Evolutionary conservation across 805 yeast species (phyloP), one percentile per base, ranked within the genome.

Genomic region (Suhomyces prunicola): DNA sequence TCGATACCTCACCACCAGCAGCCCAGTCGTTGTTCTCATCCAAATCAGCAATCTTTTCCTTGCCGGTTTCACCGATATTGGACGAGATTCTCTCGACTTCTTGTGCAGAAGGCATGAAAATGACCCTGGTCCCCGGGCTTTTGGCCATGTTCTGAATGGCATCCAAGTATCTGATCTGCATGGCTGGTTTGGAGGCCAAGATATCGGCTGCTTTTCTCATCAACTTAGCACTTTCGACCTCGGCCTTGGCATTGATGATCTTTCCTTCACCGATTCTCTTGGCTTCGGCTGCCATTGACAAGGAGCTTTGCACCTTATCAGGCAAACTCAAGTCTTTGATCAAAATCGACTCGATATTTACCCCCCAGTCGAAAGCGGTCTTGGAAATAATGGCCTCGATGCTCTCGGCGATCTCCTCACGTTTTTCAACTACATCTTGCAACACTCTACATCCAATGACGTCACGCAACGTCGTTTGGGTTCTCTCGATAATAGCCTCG

Each of bases 131-230:
- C 54, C 80, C 79, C 1, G 89, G 72, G 49, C 77, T 63, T 56
- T 72, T 81, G 35, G 89, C 87, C 90, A 86, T 86, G 55, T 73
- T 75, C 69, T 85, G 89, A 84, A 86, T 83, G n/a, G 90, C 90
- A 61, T 86, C 91, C 68, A 86, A 76, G 64, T 86, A 86, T 68
- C 91, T 74, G 66, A 86, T 86, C 72, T 86, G 90, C 88, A 86
- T 84, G 27, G 90, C 91, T 12, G 90, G 83, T 59, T 85, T 84
- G 40, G 88, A 83, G 46, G 87, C 86, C 62, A 86, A 78, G 54
- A 86, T 84, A 67, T 86, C 90, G 50, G 90, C 89, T 27, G 90
- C 90, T 68, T 84, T 83, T 72, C 91, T 80, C 90, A 86, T 85
- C 58, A 85, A 77, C 67, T 85, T 85, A 50, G 90, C 89, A 63